phyloP scores from a whole-genome alignment of 495 filamentous ascomycete genomes.

The Lasiosphaeria hispida region DNA sequence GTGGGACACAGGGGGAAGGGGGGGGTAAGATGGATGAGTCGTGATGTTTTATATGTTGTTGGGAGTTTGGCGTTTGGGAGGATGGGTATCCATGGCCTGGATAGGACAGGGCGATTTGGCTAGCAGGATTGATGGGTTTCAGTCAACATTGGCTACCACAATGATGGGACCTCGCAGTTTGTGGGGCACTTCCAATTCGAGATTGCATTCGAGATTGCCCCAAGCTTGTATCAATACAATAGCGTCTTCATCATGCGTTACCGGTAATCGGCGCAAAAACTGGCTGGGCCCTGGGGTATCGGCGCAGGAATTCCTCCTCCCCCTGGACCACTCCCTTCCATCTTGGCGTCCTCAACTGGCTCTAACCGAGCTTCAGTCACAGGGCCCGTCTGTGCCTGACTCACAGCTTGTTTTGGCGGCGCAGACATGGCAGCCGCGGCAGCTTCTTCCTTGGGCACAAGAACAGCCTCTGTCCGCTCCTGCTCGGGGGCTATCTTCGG shows the following conservation, averaged over 20 bases:
- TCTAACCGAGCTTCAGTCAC: conserved; percentile 4
- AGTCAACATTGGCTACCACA: too few relatives aligned
- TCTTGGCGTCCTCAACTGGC: background rate
- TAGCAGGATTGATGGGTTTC: too few relatives aligned
- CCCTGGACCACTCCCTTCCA: background rate
- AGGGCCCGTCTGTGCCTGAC: too few relatives aligned
- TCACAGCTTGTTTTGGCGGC: background rate
- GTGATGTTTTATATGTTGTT: background rate
- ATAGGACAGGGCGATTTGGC: background rate
- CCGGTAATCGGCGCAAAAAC: background rate
- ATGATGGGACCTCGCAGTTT: too few relatives aligned
- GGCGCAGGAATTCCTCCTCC: background rate
- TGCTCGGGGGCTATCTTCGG: conserved; percentile 9
- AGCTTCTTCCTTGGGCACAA: background rate
- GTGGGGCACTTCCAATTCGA: too few relatives aligned
- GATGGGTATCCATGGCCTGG: background rate
- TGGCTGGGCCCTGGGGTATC: background rate
- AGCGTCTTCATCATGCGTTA: background rate
- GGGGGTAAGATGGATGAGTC: conserved; percentile 9
- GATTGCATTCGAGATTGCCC: too few relatives aligned
- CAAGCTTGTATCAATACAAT: background rate
- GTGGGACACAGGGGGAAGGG: conserved; percentile 7
- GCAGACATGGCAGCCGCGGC: background rate
- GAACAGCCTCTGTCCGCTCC: background rate
- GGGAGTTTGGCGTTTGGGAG: conserved; percentile 3